Percentiles rank a stretch among this genome's conserved stretches.
Conservation (phyloP, 2,329 filamentous ascomycete species). For the Hypoxylon sp. region DNA sequence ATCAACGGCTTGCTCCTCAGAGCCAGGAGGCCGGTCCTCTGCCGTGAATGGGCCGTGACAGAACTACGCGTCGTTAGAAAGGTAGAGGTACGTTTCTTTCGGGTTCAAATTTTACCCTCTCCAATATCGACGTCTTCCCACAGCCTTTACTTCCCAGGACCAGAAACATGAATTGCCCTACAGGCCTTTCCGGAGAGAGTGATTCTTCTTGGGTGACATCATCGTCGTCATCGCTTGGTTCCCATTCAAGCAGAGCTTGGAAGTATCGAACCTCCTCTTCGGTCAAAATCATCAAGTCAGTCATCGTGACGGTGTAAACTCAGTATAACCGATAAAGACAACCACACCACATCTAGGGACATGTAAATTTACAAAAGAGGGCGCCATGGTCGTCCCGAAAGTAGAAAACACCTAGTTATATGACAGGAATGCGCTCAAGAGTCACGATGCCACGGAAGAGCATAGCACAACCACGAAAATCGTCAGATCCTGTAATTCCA, state of each 20-base stretch:
- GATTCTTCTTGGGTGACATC: conserved; percentile 38
- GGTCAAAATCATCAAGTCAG: conserved; percentile 55
- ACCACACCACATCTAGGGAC: background rate
- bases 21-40: conserved; percentile 46
- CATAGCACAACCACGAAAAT: conserved; percentile 46
- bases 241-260: conserved; percentile 59
- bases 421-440: conserved; percentile 32
- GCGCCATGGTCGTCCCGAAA: conserved; percentile 9
- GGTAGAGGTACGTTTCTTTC: background rate
- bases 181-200: conserved; percentile 43
- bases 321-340: background rate
- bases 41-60: conserved; percentile 52
- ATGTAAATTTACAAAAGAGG: background rate
- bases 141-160: conserved; percentile 58
- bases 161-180: conserved; percentile 58
- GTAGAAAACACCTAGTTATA: conserved; percentile 30
- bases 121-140: conserved; percentile 61
- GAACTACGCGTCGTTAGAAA: conserved; percentile 51
- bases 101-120: conserved; percentile 51
- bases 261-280: conserved; percentile 60
- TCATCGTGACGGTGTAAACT: conserved; percentile 24
- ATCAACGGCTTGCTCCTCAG: conserved; percentile 47
- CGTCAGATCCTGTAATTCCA: conserved; percentile 43
- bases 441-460: conserved; percentile 35
- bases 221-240: conserved; percentile 52